These are phyloP conservation scores for Solanum paucissectum DNA, from an alignment of 257 asterid genomes.

Conservation along the genomic window DNA sequence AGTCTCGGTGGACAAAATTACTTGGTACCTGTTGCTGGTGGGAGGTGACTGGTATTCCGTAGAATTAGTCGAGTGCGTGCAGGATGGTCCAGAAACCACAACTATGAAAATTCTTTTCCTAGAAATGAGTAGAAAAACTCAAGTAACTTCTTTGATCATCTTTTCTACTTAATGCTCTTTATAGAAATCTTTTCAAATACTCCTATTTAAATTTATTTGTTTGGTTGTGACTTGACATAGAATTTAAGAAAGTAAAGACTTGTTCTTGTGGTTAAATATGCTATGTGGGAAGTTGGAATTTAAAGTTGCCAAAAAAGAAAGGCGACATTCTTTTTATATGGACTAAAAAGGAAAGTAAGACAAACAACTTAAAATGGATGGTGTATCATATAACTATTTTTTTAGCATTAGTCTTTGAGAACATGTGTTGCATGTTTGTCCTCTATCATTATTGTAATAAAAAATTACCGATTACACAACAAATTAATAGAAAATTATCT, in stretches of 20 bases:
- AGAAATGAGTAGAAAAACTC: background rate
- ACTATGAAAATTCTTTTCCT: background rate
- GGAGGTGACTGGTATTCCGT: too few species aligned
- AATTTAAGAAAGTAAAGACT: background rate
- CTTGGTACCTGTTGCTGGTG: background rate
- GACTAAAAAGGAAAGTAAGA: background rate
- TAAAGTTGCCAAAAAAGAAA: background rate
- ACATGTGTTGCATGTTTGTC: too few species aligned
- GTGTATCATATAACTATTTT: background rate
- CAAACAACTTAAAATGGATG: background rate
- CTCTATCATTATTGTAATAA: too few species aligned
- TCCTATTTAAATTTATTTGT: background rate
- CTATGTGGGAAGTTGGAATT: background rate
- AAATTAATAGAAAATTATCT: too few species aligned
- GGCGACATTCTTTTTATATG: background rate
- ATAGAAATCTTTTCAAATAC: background rate
- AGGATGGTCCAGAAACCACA: background rate
- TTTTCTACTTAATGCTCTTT: background rate
- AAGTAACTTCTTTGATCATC: background rate
- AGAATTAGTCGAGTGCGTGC: too few species aligned
- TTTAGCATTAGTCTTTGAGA: background rate
- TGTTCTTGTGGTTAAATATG: background rate
- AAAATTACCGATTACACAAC: background rate
- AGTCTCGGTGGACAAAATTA: background rate
- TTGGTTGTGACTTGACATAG: background rate